Conservation (phyloP, 371 early-diverging fungal species). For the Rhizopus arrhizus region DNA sequence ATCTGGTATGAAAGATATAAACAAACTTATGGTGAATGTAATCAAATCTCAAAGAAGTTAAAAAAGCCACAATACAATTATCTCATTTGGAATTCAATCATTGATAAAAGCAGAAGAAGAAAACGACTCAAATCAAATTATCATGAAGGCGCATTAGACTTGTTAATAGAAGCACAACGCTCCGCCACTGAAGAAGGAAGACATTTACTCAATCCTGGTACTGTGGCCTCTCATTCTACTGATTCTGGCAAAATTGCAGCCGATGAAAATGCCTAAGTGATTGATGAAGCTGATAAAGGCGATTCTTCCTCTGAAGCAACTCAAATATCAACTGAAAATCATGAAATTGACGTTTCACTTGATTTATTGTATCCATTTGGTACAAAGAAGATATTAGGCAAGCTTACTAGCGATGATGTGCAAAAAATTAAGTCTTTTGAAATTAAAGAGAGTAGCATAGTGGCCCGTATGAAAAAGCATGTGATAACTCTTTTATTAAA, state of each 20-base stretch:
- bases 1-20: slow-evolving; percentile 12
- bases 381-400: slow-evolving; percentile 8
- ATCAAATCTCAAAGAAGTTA: slow-evolving; percentile 8
- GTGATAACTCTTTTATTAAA: slow-evolving; percentile 8
- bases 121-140: slow-evolving; percentile 11
- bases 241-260: slow-evolving; percentile 12
- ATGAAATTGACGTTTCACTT: slow-evolving; percentile 17
- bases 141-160: slow-evolving; percentile 12
- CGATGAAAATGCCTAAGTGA: slow-evolving; percentile 9
- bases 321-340: slow-evolving; percentile 14
- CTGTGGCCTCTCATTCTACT: slow-evolving; percentile 9
- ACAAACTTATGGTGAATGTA: slow-evolving; percentile 8
- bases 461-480: slow-evolving; percentile 9
- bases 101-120: slow-evolving; percentile 20
- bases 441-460: slow-evolving; percentile 6
- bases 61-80: slow-evolving; percentile 17
- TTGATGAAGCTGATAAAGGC: slow-evolving; percentile 11
- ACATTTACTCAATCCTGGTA: slow-evolving; percentile 13
- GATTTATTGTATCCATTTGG: slow-evolving; percentile 13
- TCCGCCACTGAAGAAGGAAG: slow-evolving; percentile 8
- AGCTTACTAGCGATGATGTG: slow-evolving; percentile 4
- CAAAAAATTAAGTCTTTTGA: slow-evolving; percentile 6
- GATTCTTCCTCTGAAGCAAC: slow-evolving; percentile 7
- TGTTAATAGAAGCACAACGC: slow-evolving; percentile 13
- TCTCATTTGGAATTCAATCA: slow-evolving; percentile 15